Evolutionary conservation across 768 basidiomycete species (phyloP).

Genomic region (Pulveroboletus sp.): DNA sequence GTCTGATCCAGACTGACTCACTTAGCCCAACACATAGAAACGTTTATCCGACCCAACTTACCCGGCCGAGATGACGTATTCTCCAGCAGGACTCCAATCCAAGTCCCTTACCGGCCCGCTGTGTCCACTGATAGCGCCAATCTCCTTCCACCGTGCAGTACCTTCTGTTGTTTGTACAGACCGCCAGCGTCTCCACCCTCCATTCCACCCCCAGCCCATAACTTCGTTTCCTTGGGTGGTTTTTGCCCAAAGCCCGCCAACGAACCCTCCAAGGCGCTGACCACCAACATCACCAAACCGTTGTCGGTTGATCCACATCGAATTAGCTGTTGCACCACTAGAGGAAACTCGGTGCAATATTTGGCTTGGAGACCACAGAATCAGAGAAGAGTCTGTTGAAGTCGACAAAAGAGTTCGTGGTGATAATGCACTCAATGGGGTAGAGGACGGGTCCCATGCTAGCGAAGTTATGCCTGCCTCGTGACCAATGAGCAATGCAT

Average conservation of each 20-base stretch:
- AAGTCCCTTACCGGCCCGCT: slow-evolving; percentile 74
- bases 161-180: slow-evolving; percentile 29
- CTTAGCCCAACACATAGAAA: not conserved
- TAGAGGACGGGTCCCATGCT: slow-evolving; percentile 71
- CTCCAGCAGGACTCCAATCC: slow-evolving; percentile 83
- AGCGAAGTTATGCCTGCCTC: slow-evolving; percentile 89
- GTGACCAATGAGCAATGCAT: slow-evolving; percentile 94
- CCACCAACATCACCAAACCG: slow-evolving; percentile 96
- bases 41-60: slow-evolving; percentile 33
- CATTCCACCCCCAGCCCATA: slow-evolving; percentile 91
- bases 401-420: slow-evolving; percentile 76
- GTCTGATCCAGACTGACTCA: slow-evolving; percentile 80
- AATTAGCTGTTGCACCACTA: slow-evolving; percentile 39
- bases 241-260: slow-evolving; percentile 81
- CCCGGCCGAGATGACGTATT: slow-evolving; percentile 86
- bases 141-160: slow-evolving; percentile 66
- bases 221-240: slow-evolving; percentile 51
- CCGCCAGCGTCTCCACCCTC: slow-evolving; percentile 89
- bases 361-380: slow-evolving; percentile 86
- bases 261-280: slow-evolving; percentile 86
- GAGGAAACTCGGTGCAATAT: slow-evolving; percentile 34
- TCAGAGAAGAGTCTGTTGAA: slow-evolving; percentile 93
- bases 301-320: slow-evolving; percentile 87
- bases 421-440: slow-evolving; percentile 16
- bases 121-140: slow-evolving; percentile 84